Evolutionary conservation across 305 asterid genomes (phyloP), one percentile per base, ranked within the genome.

Genomic region (Stenogyne calaminthoides): DNA sequence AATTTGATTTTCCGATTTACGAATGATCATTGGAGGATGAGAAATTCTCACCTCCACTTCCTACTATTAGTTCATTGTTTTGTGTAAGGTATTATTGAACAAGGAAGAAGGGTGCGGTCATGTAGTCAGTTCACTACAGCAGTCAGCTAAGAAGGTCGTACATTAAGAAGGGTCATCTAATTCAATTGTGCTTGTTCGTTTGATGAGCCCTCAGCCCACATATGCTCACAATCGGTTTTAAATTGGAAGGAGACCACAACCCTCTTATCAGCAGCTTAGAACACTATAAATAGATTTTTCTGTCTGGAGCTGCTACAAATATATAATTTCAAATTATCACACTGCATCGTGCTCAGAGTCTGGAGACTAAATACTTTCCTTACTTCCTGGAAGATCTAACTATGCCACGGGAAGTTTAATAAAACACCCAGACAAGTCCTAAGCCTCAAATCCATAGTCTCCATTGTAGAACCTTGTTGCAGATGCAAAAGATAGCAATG

Each of bases 121-220:
- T 39, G n/a, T 42, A 54, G 60, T 72, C 52, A 73, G 76, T 62
- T 71, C 37, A 62, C 47, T 7, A 47, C 63, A 34, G 52, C 67
- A 12, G 11, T 54, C 56, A 59, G 68, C 57, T 14, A 42, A 57
- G 7, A 47, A 70, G 65, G 51, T 47, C 59, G 55, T 61, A 51
- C 61, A 42, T 60, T 39, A 14, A 59, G n/a, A 52, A 40, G 61
- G 59, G 40, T 9, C 37, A 29, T 51, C 36, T 12, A 42, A 18
- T 64, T 77, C 52, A 62, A 44, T 57, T 69, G 49, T 11, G 56
- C 63, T 14, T 44, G 62, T 39, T 12, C 36, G 57, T 52, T 56
- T 20, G 25, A 47, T 55, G 20, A 14, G 12, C 61, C 54, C 61
- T 2, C 16, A 4, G 9, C 32, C n/a, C 56, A 34, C 34, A 72